Base-by-base conservation (phyloP, 257 asterid genomes). In the Solanum okadae region DNA sequence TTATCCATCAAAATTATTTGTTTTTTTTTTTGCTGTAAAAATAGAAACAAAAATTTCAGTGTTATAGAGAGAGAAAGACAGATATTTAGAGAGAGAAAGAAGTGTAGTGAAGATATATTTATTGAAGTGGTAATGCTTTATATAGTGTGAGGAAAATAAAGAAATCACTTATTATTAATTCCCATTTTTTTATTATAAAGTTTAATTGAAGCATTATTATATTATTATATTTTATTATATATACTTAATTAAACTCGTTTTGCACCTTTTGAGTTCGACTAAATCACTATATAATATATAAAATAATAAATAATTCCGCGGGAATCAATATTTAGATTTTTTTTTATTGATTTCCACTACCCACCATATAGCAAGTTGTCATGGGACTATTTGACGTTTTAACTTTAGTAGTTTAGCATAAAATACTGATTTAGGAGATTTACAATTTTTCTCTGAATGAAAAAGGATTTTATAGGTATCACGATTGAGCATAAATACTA, bases 371-470 rank as follows among this genome's bases (percentile, higher is more conserved):
- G 33, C 73, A 65, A 65, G 18, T 0, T 65, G 34, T n/a, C 4
- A 25, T 65, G 1, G 8, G 27, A 65, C 8, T 68, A 68, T n/a
- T n/a, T 67, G 35, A 67, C 35, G 0, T 67, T 67, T 12, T 67
- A 67, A 11, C 18, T 67, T 0, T 12, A 65, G 34, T n/a, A 67
- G 25, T 67, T 67, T 5, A 67, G 73, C 8, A 67, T 67, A 5
- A 67, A 67, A 67, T 67, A n/a, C n/a, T n/a, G n/a, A n/a, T 5
- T 25, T 5, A 25, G 8, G 33, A 65, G 3, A 63, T 63, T 63
- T 63, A 59, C 10, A 0, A 59, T 3, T 59, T 18, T 56, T 20
- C 3, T 56, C 2, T 56, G 0, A 18, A 1, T 6, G 10, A 2
- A 18, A 56, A 3, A 1, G 1, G 7, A 49, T 49, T 56, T 3